Conservation (phyloP, 805 yeast genomes). For the Kluyveromyces nonfermentans region DNA sequence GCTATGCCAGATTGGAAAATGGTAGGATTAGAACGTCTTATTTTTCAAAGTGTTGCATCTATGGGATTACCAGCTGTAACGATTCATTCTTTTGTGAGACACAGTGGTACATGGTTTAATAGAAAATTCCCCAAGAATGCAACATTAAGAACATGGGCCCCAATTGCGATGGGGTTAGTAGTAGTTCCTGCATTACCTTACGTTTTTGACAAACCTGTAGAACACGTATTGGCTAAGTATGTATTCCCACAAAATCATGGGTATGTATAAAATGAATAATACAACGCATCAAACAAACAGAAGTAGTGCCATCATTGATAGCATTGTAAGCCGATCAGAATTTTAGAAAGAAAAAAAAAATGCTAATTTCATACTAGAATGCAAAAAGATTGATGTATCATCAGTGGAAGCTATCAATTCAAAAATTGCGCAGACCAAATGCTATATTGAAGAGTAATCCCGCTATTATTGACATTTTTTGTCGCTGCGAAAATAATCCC, state of each 20-base stretch:
- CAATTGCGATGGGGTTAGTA: conserved; percentile 68
- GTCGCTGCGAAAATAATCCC: conserved; percentile 52
- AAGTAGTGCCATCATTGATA: not conserved
- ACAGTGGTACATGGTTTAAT: conserved; percentile 49
- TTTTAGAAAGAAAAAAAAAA: too few species aligned
- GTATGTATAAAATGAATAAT: conserved; percentile 5
- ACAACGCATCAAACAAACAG: too few species aligned
- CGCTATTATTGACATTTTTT: conserved; percentile 56
- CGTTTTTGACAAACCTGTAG: conserved; percentile 76
- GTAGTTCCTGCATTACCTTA: conserved; percentile 73
- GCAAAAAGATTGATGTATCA: not conserved
- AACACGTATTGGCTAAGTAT: conserved; percentile 47
- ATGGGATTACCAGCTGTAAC: conserved; percentile 87
- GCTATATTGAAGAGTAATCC: conserved; percentile 63
- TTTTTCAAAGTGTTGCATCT: conserved; percentile 73
- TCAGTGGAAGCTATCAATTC: conserved; percentile 21
- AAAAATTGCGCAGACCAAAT: conserved; percentile 41
- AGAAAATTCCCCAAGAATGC: conserved; percentile 41
- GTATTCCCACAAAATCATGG: conserved; percentile 36
- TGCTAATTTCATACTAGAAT: not conserved
- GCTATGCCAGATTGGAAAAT: conserved; percentile 52
- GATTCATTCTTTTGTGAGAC: conserved; percentile 66
- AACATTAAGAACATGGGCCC: conserved; percentile 53
- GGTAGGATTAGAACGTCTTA: conserved; percentile 58
- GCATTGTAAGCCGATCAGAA: not conserved